phyloP scores from a whole-genome alignment of 2,329 filamentous ascomycete species.

The Fusarium begoniae region DNA sequence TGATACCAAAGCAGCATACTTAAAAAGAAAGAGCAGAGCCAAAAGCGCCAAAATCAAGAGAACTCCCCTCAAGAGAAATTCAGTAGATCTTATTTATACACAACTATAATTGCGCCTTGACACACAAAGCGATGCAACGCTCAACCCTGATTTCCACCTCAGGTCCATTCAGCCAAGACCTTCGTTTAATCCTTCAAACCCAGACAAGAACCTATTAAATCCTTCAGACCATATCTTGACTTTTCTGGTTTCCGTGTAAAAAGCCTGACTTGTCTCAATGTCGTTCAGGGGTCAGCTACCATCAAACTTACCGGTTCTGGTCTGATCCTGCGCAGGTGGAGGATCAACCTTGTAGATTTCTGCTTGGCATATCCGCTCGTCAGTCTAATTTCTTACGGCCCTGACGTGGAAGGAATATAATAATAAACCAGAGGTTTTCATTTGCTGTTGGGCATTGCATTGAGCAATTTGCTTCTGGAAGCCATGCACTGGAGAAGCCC shows the following conservation, averaged over 20 bases:
- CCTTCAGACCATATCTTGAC: too few species aligned
- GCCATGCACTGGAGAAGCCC: neutral
- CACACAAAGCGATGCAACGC: neutral
- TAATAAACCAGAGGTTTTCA: neutral
- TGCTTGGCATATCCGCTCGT: neutral
- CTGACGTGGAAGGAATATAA: neutral
- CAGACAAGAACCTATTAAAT: neutral
- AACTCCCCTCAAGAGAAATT: neutral
- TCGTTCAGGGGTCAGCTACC: neutral
- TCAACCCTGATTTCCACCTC: neutral
- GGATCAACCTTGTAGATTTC: neutral
- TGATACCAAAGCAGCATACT: neutral
- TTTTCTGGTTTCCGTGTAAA: neutral
- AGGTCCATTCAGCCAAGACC: neutral
- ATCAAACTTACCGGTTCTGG: neutral
- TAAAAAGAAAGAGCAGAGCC: too few species aligned
- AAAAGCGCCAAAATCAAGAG: neutral
- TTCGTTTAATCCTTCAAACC: neutral
- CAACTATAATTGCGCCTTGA: neutral
- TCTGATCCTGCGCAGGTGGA: neutral
- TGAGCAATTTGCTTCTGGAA: neutral
- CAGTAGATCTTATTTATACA: neutral
- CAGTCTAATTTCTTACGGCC: neutral
- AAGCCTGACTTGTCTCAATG: neutral
- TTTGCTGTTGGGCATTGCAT: neutral